These are phyloP conservation scores for Xylariaceae sp. DNA, from an alignment of 2,329 filamentous ascomycete genomes.

Conservation along the genomic window DNA sequence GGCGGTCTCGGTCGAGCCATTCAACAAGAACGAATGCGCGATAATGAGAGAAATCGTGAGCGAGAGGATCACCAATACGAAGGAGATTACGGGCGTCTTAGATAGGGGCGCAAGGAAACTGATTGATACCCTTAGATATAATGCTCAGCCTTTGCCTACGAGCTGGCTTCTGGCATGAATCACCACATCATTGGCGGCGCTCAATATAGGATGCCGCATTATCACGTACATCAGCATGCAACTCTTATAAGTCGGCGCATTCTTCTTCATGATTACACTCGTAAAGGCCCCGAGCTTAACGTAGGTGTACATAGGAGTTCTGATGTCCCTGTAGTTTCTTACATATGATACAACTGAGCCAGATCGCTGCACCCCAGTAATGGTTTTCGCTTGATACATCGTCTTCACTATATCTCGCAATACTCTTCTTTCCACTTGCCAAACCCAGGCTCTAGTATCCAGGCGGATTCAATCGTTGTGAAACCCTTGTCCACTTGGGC, in stretches of 20 bases:
- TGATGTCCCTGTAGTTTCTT: constrained; percentile 12
- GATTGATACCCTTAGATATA: constrained; percentile 17
- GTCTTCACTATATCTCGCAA: too few species aligned
- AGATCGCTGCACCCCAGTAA: neutral
- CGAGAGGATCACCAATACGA: constrained; percentile 38
- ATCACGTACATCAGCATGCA: too few species aligned
- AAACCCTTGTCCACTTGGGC: constrained; percentile 92
- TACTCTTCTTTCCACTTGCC: too few species aligned
- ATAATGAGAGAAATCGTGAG: constrained; percentile 38
- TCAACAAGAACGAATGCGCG: constrained; percentile 40
- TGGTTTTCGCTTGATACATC: neutral
- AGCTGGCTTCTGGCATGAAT: neutral
- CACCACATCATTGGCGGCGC: neutral
- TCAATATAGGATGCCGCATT: too few species aligned
- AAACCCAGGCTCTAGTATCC: constrained; percentile 71
- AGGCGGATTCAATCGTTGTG: constrained; percentile 88
- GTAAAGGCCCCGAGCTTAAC: too few species aligned
- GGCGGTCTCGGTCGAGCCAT: constrained; percentile 83
- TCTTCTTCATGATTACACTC: too few species aligned
- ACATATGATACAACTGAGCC: constrained; percentile 6
- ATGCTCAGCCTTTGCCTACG: neutral
- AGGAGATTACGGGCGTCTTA: constrained; percentile 55
- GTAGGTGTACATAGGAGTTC: neutral
- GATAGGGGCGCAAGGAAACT: constrained; percentile 9
- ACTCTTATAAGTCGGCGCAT: too few species aligned